Base-by-base conservation (phyloP, 805 yeast genomes). In the Ascoidea asiatica region DNA sequence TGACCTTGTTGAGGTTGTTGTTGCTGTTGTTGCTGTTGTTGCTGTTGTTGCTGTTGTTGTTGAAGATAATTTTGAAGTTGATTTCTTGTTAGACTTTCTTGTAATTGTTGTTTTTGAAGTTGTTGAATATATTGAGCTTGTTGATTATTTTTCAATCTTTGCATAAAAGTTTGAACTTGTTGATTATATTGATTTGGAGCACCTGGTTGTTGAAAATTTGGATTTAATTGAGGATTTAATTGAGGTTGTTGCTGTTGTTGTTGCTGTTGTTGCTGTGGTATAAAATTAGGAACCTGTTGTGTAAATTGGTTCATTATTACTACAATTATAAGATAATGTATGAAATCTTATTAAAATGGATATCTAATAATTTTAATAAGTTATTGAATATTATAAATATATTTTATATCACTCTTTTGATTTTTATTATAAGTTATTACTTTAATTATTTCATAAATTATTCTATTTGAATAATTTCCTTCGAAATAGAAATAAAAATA, bases 1-100 rank as follows among this genome's bases (percentile, higher is more conserved):
- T 7, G 17, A 66, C 62, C 49, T 65, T 71, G 29, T 59, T 62
- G 19, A 37, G 17, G 19, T 21, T 29, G 22, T 23, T 21, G 41
- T 6, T 17, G 37, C 7, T 15, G 20, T 37, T 5, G 18, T n/a
- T 42, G 44, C 18, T 35, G 39, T 21, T 40, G 43, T 23, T 40
- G 43, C 4, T 36, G 20, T 21, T 44, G 40, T 22, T 40, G 40
- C 22, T 18, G 43, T 21, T 22, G 38, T 20, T 21, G 15, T 11
- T 40, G 42, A 22, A 37, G 37, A 21, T 15, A 5, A 13, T 13
- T 37, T 39, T 39, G 41, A 4, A n/a, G n/a, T 11, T 39, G 20
- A 15, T 17, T 39, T 2, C 13, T 15, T 15, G 18, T 7, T 4
- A 11, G 35, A 29, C 15, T 39, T 19, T 42, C 29, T 36, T 40